Base-by-base conservation (phyloP, 371 early-diverging fungal species). In the Sporodiniella umbellata region DNA sequence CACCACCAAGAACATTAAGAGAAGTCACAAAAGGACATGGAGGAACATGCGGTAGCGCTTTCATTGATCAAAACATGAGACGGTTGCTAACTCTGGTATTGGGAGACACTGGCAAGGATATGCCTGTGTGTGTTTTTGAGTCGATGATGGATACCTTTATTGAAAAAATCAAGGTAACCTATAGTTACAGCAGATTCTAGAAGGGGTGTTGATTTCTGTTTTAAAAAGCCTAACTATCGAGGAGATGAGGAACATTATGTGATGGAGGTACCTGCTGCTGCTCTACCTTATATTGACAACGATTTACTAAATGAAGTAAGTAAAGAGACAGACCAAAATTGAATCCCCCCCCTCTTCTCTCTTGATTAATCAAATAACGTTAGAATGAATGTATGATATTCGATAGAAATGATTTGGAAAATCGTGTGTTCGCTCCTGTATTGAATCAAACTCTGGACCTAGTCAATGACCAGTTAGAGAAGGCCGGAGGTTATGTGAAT, bases 1-100 rank as follows among this genome's bases (percentile, higher is more conserved):
- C 42, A 31, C 38, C 56, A 18, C 44, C 49, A 14, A 58, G 76
- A 35, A 72, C 63, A 7, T 54, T 81, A 21, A 70, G 70, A 25
- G 82, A 81, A 54, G 72, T 72, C 38, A 81, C 82, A 37, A 74
- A 72, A 52, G 82, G 82, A 12, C 79, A 81, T 25, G 79, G 82
- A 35, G 76, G 70, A 17, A 70, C 75, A 8, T 79, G 79, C 44
- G 82, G 82, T 23, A 72, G 76, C 7, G 78, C 78, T 4, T 81
- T 79, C 47, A 54, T 81, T 40, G 82, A 81, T 60, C 71, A 76
- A 39, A 70, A 75, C 37, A 76, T 81, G 79, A 76, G 78, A 4
- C 68, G 64, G n/a, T 58, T 81, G 21, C 31, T 81, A 46, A 66
- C 70, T 19, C 64, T 70, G 45, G 78, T 71, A 50, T 68, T 79